These are phyloP conservation scores for Phytopythium boreale DNA, from an alignment of 352 stramenopile genomes.

Conservation along the genomic window DNA sequence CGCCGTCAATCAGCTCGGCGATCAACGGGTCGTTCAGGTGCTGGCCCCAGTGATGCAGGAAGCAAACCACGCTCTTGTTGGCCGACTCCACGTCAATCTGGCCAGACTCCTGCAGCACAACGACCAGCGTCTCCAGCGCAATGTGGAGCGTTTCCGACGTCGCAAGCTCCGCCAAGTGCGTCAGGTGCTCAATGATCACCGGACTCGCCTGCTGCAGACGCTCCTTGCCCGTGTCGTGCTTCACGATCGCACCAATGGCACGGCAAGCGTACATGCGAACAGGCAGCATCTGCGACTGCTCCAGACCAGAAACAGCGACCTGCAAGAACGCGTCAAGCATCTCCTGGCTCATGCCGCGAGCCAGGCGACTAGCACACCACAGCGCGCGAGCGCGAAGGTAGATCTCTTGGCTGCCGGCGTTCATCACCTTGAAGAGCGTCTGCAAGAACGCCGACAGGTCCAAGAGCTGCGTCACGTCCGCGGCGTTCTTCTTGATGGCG, in stretches of 20 bases:
- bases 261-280: conserved; percentile 79
- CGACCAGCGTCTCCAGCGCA: conserved; percentile 70
- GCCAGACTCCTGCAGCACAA: conserved; percentile 61
- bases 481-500: conserved; percentile 49
- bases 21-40: conserved; percentile 78
- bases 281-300: conserved; percentile 65
- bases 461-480: conserved; percentile 43
- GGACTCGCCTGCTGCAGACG: conserved; percentile 46
- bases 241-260: conserved; percentile 66
- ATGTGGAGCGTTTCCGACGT: conserved; percentile 78
- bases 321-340: conserved; percentile 74
- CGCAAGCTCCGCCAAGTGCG: conserved; percentile 50
- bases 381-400: conserved; percentile 74
- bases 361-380: conserved; percentile 78
- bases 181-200: conserved; percentile 57
- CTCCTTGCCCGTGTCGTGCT: conserved; percentile 53
- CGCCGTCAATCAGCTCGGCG: conserved; percentile 64
- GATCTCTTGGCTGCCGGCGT: conserved; percentile 53
- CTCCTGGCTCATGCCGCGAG: conserved; percentile 62
- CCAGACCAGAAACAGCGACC: conserved; percentile 68
- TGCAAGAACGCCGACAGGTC: conserved; percentile 64
- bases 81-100: conserved; percentile 32
- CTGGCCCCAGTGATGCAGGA: conserved; percentile 63
- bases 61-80: conserved; percentile 48
- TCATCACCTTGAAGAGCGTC: conserved; percentile 80